Evolutionary conservation across 1,139 yeast species (phyloP).

Genomic region (Geotrichum histeridarum): DNA sequence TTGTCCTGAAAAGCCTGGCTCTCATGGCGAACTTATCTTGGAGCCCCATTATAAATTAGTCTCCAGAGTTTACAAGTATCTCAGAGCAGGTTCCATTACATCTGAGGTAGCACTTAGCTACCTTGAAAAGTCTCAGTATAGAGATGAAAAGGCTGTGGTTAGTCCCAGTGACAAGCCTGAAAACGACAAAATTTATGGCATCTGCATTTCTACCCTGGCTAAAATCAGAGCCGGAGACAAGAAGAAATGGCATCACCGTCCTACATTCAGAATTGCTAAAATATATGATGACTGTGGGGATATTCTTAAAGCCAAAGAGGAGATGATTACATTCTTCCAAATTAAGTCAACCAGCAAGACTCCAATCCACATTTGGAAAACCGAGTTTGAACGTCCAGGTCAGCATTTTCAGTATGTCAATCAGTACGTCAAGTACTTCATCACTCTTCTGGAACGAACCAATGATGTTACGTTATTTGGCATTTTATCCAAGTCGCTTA

Average conservation of each 20-base stretch:
- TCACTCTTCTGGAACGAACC: slow-evolving; percentile 50
- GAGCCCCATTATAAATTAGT: slow-evolving; percentile 73
- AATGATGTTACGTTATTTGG: slow-evolving; percentile 58
- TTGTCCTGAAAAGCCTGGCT: slow-evolving; percentile 39
- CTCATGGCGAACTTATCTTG: slow-evolving; percentile 48
- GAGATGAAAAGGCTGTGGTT: slow-evolving; percentile 21
- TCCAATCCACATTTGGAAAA: slow-evolving; percentile 86
- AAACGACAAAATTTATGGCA: slow-evolving; percentile 26
- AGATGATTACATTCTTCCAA: slow-evolving; percentile 59
- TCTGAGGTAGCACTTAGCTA: slow-evolving; percentile 40
- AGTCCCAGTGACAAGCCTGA: slow-evolving; percentile 12
- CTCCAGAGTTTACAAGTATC: slow-evolving; percentile 55
- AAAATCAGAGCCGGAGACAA: slow-evolving; percentile 57
- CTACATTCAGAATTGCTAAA: slow-evolving; percentile 67
- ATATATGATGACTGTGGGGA: slow-evolving; percentile 57
- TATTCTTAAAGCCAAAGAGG: slow-evolving; percentile 52
- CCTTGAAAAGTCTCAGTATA: slow-evolving; percentile 35
- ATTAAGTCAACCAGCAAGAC: slow-evolving; percentile 61
- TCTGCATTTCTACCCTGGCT: slow-evolving; percentile 39
- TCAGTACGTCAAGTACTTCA: slow-evolving; percentile 61
- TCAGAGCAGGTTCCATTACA: slow-evolving; percentile 38
- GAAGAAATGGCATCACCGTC: slow-evolving; percentile 89
- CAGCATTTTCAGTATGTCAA: slow-evolving; percentile 78
- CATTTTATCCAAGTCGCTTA: slow-evolving; percentile 59
- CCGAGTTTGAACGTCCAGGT: slow-evolving; percentile 87